phyloP scores from a whole-genome alignment of 306 rosid species.

The Trifolium repens region DNA sequence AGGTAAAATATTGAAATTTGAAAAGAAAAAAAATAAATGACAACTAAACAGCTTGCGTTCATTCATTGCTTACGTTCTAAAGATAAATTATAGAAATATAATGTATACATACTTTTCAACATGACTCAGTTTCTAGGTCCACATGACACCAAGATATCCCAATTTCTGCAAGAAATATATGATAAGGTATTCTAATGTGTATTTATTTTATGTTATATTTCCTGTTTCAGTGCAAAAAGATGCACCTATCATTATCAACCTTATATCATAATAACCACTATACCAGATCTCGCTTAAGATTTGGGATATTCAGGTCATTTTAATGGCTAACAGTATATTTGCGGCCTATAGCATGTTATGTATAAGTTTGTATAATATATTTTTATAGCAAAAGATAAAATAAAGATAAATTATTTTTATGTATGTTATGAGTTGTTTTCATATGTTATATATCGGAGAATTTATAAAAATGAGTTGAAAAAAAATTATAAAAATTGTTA shows the following conservation, averaged over 20 bases:
- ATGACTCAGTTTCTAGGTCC: constrained; percentile 27
- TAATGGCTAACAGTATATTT: no score
- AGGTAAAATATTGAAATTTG: constrained; percentile 36
- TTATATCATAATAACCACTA: background rate
- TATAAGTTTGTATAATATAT: no score
- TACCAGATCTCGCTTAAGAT: constrained; percentile 3
- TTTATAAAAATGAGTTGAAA: no score
- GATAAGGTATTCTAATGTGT: constrained; percentile 37
- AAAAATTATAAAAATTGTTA: no score
- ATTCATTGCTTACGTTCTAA: constrained; percentile 4
- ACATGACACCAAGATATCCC: constrained; percentile 43
- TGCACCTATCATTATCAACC: constrained; percentile 5
- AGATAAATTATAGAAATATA: constrained; percentile 27
- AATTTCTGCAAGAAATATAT: constrained; percentile 50
- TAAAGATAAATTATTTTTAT: no score
- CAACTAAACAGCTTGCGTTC: background rate
- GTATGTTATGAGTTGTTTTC: no score
- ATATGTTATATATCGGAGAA: no score
- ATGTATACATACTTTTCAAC: constrained; percentile 16
- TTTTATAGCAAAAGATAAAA: no score
- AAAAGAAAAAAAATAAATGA: background rate
- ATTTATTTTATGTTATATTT: constrained; percentile 46
- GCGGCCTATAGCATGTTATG: no score
- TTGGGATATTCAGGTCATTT: constrained; percentile 3
- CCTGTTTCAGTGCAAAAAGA: constrained; percentile 46